Conservation (phyloP, 2,329 filamentous ascomycete genomes). For the Dryadomyces quercivorus region DNA sequence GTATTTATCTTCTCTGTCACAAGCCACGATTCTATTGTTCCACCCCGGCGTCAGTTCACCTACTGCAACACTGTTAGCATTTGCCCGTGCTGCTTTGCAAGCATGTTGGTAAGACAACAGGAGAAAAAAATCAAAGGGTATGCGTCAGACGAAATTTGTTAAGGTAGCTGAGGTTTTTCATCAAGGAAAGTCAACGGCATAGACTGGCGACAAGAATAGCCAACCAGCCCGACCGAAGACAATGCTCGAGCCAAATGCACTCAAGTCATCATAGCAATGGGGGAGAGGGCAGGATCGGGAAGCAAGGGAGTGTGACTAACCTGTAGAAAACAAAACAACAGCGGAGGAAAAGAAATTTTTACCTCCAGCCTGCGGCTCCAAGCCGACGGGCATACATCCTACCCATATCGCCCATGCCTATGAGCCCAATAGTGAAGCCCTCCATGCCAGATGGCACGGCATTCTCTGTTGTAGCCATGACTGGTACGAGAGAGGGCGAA, state of each 20-base stretch:
- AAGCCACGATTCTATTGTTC: conserved; percentile 70
- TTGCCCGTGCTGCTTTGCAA: neutral
- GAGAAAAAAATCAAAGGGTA: neutral
- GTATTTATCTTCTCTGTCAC: conserved; percentile 84
- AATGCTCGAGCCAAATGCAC: conserved; percentile 99
- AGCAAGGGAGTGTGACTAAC: neutral
- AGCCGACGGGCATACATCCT: conserved; percentile 92
- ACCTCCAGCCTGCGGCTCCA: conserved; percentile 94
- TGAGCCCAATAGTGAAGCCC: conserved; percentile 75
- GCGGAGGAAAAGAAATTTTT: conserved; percentile 24
- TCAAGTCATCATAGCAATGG: conserved; percentile 84
- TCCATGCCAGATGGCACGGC: conserved; percentile 32
- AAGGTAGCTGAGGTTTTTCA: conserved; percentile 99
- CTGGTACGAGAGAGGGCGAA: neutral
- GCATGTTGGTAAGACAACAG: neutral
- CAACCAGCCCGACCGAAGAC: conserved; percentile 45
- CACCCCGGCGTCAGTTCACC: conserved; percentile 4
- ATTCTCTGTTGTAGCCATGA: conserved; percentile 4
- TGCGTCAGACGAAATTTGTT: conserved; percentile 68
- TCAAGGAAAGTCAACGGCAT: conserved; percentile 69
- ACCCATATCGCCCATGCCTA: conserved; percentile 99
- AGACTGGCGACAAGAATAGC: conserved; percentile 62
- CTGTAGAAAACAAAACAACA: neutral
- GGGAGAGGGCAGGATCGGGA: neutral
- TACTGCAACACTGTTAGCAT: neutral